Base-by-base conservation (phyloP, 2,329 filamentous ascomycete species). In the Colletotrichum sp. region DNA sequence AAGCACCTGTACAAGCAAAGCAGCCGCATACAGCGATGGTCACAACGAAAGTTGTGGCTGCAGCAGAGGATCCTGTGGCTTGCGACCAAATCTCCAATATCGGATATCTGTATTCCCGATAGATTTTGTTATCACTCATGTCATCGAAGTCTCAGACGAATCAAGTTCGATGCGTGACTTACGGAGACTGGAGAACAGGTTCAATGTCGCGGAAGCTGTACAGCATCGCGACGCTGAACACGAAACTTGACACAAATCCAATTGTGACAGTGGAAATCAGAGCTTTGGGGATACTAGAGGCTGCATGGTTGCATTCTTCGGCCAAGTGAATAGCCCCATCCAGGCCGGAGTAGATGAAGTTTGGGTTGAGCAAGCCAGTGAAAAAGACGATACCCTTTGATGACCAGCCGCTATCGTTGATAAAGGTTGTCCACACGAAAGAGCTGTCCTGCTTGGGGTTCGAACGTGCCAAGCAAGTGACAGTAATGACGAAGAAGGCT, bases 301-400 rank as follows among this genome's bases (percentile, higher is more conserved):
- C 80, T 5, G 84, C 79, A 62, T 82, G 75, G 0, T 78, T 81
- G 30, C 82, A 82, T 62, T 86, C 85, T 75, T 86, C 85, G 2
- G 84, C 83, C 52, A 86, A 78, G 77, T 86, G 84, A 16, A 85
- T 80, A 15, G 83, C 82, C 1, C 82, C 82, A 65, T 87, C 84
- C 4, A 85, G 75, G 0, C 85, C 84, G 8, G 82, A 82, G 78
- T 83, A 85, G 70, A 85, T 84, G 75, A 83, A 86, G 28, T 83
- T 84, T 0, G 84, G 81, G 30, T 83, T 84, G 15, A 84, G 79
- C 8, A 87, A 79, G 0, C 86, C 86, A 1, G 83, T 87, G 8
- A 87, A 79, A 65, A 86, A 87, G 32, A 82, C 83, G 13, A 85
- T 76, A 9, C 78, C 82, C 15, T 78, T 75, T 4, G 79, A 78